Evolutionary conservation across 495 filamentous ascomycete genomes (phyloP).

Genomic region (Aspergillus carlsbadensis): DNA sequence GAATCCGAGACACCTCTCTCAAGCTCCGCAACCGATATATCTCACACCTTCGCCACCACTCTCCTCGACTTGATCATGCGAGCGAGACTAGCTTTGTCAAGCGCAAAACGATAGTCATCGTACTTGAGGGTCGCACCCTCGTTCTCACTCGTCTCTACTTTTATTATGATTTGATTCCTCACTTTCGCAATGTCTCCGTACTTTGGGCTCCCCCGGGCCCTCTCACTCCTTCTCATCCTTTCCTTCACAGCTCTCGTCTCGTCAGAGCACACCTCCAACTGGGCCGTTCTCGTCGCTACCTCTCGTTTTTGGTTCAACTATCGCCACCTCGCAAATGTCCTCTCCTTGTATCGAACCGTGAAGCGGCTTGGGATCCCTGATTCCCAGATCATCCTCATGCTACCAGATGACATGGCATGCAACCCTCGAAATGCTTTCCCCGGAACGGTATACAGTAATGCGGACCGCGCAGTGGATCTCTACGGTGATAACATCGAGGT

Average conservation of each 20-base stretch:
- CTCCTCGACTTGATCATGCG: conserved; percentile 2
- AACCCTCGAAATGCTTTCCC: conserved; percentile 98
- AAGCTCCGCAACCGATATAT: too few relatives aligned
- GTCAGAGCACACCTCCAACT: conserved; percentile 93
- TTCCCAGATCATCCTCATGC: conserved; percentile 98
- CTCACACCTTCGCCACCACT: background rate
- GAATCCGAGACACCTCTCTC: background rate
- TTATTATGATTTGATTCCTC: conserved; percentile 14
- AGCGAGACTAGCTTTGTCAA: background rate
- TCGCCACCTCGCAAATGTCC: conserved; percentile 94
- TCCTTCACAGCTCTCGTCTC: conserved; percentile 45
- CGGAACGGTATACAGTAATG: conserved; percentile 97
- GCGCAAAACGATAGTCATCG: background rate
- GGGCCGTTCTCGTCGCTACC: conserved; percentile 97
- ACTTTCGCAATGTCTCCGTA: conserved; percentile 27
- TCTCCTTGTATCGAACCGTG: conserved; percentile 96
- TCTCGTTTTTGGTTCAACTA: conserved; percentile 99
- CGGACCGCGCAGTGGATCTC: conserved; percentile 89
- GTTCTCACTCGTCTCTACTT: background rate
- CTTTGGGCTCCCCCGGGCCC: conserved; percentile 30
- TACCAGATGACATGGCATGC: conserved; percentile 99
- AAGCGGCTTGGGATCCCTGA: conserved; percentile 98
- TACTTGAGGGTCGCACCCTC: conserved; percentile 5
- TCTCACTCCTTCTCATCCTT: conserved; percentile 43
- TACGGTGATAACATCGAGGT: conserved; percentile 99